A percentile compares a stretch with the other conserved stretches of the same genome.
phyloP scores from a whole-genome alignment of 108 stramenopile genomes.

The Seminavis robusta region DNA sequence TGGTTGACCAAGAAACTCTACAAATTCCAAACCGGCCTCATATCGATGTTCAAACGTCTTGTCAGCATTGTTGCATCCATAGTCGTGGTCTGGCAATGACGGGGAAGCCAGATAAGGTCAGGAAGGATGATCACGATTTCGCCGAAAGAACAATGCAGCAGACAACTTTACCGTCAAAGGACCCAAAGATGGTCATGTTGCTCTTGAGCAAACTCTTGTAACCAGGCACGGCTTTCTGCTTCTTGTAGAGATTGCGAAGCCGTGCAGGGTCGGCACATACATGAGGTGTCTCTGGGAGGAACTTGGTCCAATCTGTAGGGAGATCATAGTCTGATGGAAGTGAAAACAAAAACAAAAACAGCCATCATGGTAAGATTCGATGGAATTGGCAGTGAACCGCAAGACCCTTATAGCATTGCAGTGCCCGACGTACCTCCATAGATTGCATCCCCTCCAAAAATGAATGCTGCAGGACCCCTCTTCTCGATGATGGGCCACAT shows the following conservation, averaged over 20 bases:
- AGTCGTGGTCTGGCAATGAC: slow-evolving; percentile 61
- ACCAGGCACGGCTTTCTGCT: slow-evolving; percentile 30
- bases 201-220: slow-evolving; percentile 41
- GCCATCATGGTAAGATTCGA: too few relatives aligned
- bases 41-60: slow-evolving; percentile 27
- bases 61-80: slow-evolving; percentile 64
- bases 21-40: slow-evolving; percentile 47
- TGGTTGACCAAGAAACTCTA: slow-evolving; percentile 52
- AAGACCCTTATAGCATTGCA: too few relatives aligned
- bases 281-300: slow-evolving; percentile 42
- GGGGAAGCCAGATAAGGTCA: too few relatives aligned
- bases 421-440: slow-evolving; percentile 41
- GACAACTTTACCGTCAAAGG: slow-evolving; percentile 40
- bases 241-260: slow-evolving; percentile 34
- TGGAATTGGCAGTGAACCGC: too few relatives aligned
- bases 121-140: neutral
- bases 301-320: slow-evolving; percentile 20
- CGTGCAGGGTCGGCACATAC: slow-evolving; percentile 42
- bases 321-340: neutral
- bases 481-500: slow-evolving; percentile 54
- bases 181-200: slow-evolving; percentile 49
- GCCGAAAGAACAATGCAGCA: neutral
- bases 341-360: too few relatives aligned
- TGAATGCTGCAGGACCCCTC: slow-evolving; percentile 46
- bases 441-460: slow-evolving; percentile 77